Percentiles rank a stretch among this genome's conserved stretches.
phyloP scores from a whole-genome alignment of 495 filamentous ascomycete species.

The Neurospora africana region DNA sequence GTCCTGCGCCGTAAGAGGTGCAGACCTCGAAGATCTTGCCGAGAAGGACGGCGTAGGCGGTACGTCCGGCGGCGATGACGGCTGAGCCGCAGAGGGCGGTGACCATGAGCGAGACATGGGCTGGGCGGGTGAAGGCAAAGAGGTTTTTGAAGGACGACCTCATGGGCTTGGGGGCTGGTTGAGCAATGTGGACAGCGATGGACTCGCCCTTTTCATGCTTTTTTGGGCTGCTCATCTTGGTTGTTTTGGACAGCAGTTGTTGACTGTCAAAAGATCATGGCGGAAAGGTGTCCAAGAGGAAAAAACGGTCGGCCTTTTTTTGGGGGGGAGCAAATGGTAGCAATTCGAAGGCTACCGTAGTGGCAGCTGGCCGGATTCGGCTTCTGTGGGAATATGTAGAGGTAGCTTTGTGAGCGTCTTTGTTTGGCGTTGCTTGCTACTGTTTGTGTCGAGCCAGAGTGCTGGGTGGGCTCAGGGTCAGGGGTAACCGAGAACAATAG shows the following conservation, averaged over 20 bases:
- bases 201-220: background rate
- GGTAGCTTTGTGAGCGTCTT: background rate
- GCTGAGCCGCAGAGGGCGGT: constrained; percentile 44
- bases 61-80: constrained; percentile 49
- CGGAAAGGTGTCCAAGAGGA: background rate
- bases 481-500: background rate
- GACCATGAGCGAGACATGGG: constrained; percentile 45
- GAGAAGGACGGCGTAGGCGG: constrained; percentile 58
- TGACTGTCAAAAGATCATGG: background rate
- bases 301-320: background rate
- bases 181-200: background rate
- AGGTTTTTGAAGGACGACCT: constrained; percentile 35
- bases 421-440: background rate
- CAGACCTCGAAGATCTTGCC: constrained; percentile 69
- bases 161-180: background rate
- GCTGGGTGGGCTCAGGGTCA: background rate
- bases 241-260: background rate
- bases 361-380: background rate
- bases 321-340: background rate
- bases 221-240: background rate
- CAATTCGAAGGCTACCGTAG: background rate
- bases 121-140: constrained; percentile 59
- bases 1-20: constrained; percentile 50
- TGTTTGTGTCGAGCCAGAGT: background rate
- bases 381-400: background rate